These are phyloP conservation scores for Chamaenerion angustifolium DNA, from an alignment of 345 rosid genomes.

Conservation along the genomic window DNA sequence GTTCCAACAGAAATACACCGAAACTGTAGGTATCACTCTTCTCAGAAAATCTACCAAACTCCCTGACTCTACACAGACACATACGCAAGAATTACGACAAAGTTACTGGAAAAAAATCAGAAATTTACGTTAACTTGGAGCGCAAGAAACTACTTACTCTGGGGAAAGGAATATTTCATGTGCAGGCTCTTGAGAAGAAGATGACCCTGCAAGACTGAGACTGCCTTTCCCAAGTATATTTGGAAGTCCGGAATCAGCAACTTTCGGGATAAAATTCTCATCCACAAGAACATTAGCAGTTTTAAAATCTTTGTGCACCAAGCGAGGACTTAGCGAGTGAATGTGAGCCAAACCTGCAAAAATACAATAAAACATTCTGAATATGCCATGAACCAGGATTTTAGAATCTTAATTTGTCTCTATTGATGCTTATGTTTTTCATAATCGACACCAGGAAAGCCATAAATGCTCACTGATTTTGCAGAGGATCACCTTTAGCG, in stretches of 20 bases:
- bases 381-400: too few relatives aligned
- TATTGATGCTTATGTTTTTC: neutral
- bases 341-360: slow-evolving; percentile 81
- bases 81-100: neutral
- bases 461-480: slow-evolving; percentile 69
- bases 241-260: slow-evolving; percentile 85
- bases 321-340: slow-evolving; percentile 67
- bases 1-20: slow-evolving; percentile 83
- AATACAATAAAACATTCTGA: neutral
- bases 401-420: neutral
- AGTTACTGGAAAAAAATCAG: neutral
- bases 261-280: slow-evolving; percentile 74
- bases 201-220: slow-evolving; percentile 56
- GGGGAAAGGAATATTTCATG: slow-evolving; percentile 84
- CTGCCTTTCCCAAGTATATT: slow-evolving; percentile 65
- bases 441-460: slow-evolving; percentile 58
- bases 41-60: slow-evolving; percentile 75
- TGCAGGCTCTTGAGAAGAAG: slow-evolving; percentile 50
- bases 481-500: slow-evolving; percentile 91
- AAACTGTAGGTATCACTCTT: slow-evolving; percentile 86
- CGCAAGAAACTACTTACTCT: slow-evolving; percentile 35
- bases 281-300: slow-evolving; percentile 90
- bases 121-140: neutral
- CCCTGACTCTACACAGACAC: slow-evolving; percentile 48
- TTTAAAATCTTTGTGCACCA: slow-evolving; percentile 82